Base-by-base conservation (phyloP, 2,329 filamentous ascomycete species). In the Neopestalotiopsis clavispora region DNA sequence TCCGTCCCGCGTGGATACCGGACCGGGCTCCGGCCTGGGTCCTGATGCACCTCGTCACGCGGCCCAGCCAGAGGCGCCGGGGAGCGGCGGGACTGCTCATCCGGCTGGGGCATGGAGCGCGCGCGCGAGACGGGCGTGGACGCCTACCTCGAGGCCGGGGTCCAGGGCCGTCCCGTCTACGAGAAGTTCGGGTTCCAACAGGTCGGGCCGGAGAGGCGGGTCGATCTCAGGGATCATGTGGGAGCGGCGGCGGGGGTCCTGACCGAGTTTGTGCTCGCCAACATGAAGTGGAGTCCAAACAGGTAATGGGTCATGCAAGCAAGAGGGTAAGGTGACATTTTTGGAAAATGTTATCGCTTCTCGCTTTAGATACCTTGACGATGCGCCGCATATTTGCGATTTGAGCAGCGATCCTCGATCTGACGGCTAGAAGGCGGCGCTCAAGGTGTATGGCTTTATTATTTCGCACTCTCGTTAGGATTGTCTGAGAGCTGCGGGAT, bases 1-100 rank as follows among this genome's bases (percentile, higher is more conserved):
- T 66, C 32, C 66, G 72, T 13, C 49, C 61, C 52, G n/a, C 42
- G 32, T 74, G 72, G 72, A 67, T 71, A 1, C 49, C 57, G 4
- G 42, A 28, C n/a, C 60, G 63, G 34, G 17, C 62, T 32, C 69
- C 72, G 1, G 72, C 70, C 56, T 74, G 71, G 72, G 70, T 74
- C 20, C 17, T 74, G 68, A 74, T 72, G 72, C 72, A 74, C 68
- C 65, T 74, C 45, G 70, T 73, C 17, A 74, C 72, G 10, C 57
- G 67, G 4, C 34, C 69, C 5, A 72, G 70, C 3, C 67, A 66
- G n/a, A 42, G 67, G 9, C 61, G 67, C 28, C 49, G 63, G n/a
- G 67, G 67, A 34, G 67, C 67, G 17, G 67, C 67, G 9, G 70
- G 64, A 6, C 67, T 70, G 20, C 68, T 72, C 30, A 30, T 67